These are phyloP conservation scores for Cubamyces sp. DNA, from an alignment of 768 basidiomycete genomes.

Conservation along the genomic window DNA sequence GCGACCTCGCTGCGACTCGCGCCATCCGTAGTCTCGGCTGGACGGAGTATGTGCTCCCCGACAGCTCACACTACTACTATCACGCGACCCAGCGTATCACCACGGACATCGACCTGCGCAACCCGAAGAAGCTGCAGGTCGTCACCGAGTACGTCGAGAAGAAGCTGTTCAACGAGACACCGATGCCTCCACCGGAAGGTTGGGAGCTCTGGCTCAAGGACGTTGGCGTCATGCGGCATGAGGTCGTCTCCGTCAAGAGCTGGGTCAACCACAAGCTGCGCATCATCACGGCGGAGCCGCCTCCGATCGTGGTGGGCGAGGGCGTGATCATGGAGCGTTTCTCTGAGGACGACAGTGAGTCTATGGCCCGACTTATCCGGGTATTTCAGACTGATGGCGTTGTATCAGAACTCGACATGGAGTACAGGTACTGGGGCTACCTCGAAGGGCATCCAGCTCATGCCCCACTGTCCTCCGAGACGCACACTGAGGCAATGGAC, in stretches of 20 bases:
- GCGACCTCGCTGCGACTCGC: constrained; percentile 31
- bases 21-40: constrained; percentile 61
- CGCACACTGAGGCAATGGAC: constrained; percentile 71
- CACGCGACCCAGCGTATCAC: constrained; percentile 63
- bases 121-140: constrained; percentile 50
- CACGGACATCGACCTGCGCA: constrained; percentile 73
- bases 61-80: constrained; percentile 69
- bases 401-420: constrained; percentile 65
- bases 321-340: constrained; percentile 25
- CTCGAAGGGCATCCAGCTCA: constrained; percentile 83
- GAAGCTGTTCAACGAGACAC: constrained; percentile 36
- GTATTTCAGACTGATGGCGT: neutral
- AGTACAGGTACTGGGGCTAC: constrained; percentile 83
- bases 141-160: constrained; percentile 50
- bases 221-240: constrained; percentile 35
- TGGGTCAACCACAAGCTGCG: constrained; percentile 73
- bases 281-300: constrained; percentile 52
- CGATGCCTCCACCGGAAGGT: constrained; percentile 41
- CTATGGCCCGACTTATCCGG: neutral
- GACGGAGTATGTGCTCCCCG: constrained; percentile 77
- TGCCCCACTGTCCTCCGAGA: constrained; percentile 54
- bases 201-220: constrained; percentile 72
- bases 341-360: constrained; percentile 48
- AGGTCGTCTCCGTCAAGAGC: constrained; percentile 45
- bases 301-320: constrained; percentile 34